phyloP scores from a whole-genome alignment of 257 asterid genomes.

The Capsicum chinense region DNA sequence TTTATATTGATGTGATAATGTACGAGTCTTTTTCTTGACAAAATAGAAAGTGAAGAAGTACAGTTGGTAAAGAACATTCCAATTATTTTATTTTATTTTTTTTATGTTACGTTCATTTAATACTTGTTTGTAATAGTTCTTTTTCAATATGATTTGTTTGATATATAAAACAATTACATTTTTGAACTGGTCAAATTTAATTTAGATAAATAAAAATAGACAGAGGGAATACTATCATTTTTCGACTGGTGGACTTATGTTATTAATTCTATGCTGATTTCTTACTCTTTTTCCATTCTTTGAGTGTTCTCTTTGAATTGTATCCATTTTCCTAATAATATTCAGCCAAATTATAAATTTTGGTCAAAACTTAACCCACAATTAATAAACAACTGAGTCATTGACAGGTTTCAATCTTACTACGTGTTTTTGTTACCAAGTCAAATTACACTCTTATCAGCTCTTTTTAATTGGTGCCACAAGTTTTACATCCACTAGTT shows the following conservation, averaged over 20 bases:
- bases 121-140: not conserved
- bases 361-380: not conserved
- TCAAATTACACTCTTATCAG: no score
- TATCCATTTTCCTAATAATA: not conserved
- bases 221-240: no score
- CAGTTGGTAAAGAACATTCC: not conserved
- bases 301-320: not conserved
- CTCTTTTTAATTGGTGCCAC: no score
- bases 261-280: not conserved
- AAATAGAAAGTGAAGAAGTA: not conserved
- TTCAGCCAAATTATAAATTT: not conserved
- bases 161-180: not conserved
- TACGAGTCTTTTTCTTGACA: not conserved
- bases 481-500: no score
- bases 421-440: no score
- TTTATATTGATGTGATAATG: not conserved
- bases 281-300: not conserved
- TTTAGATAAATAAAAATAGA: no score
- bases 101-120: not conserved
- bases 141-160: not conserved
- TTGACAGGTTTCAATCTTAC: not conserved
- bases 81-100: not conserved
- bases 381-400: not conserved
- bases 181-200: not conserved
- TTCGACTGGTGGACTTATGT: not conserved